Conservation (phyloP, 805 yeast species). For the Pichia pseudocactophila region DNA sequence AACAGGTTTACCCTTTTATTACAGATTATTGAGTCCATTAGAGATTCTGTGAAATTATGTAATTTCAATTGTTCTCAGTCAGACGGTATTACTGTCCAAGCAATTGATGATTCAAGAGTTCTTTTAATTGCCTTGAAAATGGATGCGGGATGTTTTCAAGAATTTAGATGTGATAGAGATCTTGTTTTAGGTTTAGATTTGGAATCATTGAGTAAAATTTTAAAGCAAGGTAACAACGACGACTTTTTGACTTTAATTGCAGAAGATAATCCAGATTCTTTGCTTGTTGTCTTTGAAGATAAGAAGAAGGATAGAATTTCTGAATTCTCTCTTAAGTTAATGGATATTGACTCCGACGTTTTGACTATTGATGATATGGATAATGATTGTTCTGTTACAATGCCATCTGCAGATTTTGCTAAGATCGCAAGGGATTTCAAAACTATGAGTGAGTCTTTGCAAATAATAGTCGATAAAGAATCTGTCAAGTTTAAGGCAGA, state of each 20-base stretch:
- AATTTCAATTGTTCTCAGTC: constrained; percentile 94
- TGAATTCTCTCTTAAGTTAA: constrained; percentile 82
- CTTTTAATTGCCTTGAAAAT: constrained; percentile 80
- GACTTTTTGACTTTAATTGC: constrained; percentile 85
- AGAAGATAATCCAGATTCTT: constrained; percentile 63
- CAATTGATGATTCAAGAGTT: constrained; percentile 96
- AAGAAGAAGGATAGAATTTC: constrained; percentile 83
- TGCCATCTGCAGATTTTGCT: constrained; percentile 86
- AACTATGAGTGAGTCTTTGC: constrained; percentile 79
- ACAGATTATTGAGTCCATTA: constrained; percentile 80
- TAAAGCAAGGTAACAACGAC: constrained; percentile 84
- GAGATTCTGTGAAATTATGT: constrained; percentile 90
- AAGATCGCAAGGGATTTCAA: constrained; percentile 83
- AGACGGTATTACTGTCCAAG: constrained; percentile 86
- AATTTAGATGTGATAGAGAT: constrained; percentile 92
- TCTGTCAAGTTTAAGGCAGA: constrained; percentile 82
- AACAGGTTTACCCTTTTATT: neutral
- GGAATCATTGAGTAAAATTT: constrained; percentile 76
- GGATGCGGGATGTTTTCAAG: constrained; percentile 80
- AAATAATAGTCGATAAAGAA: constrained; percentile 82
- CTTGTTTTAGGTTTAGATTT: constrained; percentile 87
- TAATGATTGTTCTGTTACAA: constrained; percentile 72
- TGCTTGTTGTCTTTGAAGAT: constrained; percentile 82
- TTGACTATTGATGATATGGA: constrained; percentile 91
- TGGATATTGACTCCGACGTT: constrained; percentile 95